Conservation (phyloP, 1,139 yeast genomes). For the Taiozyma sp. region DNA sequence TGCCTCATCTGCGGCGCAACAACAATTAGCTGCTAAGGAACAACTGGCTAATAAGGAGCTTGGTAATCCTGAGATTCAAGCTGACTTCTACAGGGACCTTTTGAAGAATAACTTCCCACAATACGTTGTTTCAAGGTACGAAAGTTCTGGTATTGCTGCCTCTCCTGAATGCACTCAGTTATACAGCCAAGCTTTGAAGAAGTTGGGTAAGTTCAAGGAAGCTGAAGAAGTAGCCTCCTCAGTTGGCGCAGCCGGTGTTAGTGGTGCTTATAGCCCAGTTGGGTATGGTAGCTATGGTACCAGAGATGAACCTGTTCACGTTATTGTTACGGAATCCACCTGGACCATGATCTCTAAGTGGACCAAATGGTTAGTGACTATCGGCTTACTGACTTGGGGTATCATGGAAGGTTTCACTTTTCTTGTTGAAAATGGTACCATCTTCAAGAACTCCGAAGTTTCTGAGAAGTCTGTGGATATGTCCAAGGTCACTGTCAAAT, state of each 20-base stretch:
- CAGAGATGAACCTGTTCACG: constrained; percentile 74
- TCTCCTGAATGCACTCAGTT: constrained; percentile 71
- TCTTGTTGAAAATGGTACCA: constrained; percentile 78
- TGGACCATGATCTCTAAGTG: constrained; percentile 75
- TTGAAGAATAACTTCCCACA: constrained; percentile 84
- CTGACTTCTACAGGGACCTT: constrained; percentile 70
- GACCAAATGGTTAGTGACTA: constrained; percentile 84
- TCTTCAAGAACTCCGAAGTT: constrained; percentile 57
- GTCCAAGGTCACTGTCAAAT: constrained; percentile 79
- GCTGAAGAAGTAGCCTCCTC: constrained; percentile 47
- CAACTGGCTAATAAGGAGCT: constrained; percentile 75
- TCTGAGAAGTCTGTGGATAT: constrained; percentile 79
- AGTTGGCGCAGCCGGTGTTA: constrained; percentile 25
- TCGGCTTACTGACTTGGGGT: constrained; percentile 69
- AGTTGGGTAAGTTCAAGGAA: constrained; percentile 70
- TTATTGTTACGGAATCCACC: constrained; percentile 79
- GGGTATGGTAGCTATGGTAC: constrained; percentile 26
- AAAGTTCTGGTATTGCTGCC: constrained; percentile 83
- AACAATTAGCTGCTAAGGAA: constrained; percentile 59
- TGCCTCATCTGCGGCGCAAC: constrained; percentile 19
- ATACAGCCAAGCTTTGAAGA: constrained; percentile 74
- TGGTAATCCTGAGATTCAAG: constrained; percentile 64
- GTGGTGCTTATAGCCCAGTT: constrained; percentile 16
- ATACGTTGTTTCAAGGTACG: constrained; percentile 86
- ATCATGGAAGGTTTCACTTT: constrained; percentile 72